Conservation (phyloP, 805 yeast species). For the Komagataella kurtzmanii region DNA sequence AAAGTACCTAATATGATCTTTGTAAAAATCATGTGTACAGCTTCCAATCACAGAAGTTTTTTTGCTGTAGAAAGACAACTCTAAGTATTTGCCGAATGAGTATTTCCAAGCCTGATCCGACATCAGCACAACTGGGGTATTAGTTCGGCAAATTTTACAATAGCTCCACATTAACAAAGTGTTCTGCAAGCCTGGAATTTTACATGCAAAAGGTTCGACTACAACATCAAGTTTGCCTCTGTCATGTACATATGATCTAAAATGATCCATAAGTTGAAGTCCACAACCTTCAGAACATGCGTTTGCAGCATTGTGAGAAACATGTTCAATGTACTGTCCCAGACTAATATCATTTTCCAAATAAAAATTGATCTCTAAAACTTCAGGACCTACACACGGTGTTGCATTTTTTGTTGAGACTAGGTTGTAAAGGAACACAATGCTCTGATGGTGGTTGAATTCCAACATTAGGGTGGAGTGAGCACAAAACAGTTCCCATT, state of each 20-base stretch:
- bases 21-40: slow-evolving; percentile 73
- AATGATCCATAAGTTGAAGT: slow-evolving; percentile 55
- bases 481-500: slow-evolving; percentile 52
- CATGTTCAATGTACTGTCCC: slow-evolving; percentile 79
- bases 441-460: slow-evolving; percentile 64
- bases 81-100: slow-evolving; percentile 89
- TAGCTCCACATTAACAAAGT: slow-evolving; percentile 83
- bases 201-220: slow-evolving; percentile 46
- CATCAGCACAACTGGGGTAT: slow-evolving; percentile 71
- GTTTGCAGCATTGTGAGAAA: slow-evolving; percentile 51
- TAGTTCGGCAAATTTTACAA: slow-evolving; percentile 65
- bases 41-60: slow-evolving; percentile 43
- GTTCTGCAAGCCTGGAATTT: slow-evolving; percentile 46
- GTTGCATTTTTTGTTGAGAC: slow-evolving; percentile 76
- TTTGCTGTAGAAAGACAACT: slow-evolving; percentile 69
- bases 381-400: slow-evolving; percentile 86
- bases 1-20: slow-evolving; percentile 74
- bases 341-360: slow-evolving; percentile 84
- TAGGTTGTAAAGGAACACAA: slow-evolving; percentile 67
- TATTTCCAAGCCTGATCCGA: slow-evolving; percentile 80
- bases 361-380: slow-evolving; percentile 75
- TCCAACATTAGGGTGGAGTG: slow-evolving; percentile 38
- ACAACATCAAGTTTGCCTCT: slow-evolving; percentile 68
- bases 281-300: slow-evolving; percentile 79
- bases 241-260: slow-evolving; percentile 81